A percentile compares a stretch with the other conserved stretches of the same genome.
Conservation (phyloP, 73 alveolate species). For the Paramecium tetraurelia region DNA sequence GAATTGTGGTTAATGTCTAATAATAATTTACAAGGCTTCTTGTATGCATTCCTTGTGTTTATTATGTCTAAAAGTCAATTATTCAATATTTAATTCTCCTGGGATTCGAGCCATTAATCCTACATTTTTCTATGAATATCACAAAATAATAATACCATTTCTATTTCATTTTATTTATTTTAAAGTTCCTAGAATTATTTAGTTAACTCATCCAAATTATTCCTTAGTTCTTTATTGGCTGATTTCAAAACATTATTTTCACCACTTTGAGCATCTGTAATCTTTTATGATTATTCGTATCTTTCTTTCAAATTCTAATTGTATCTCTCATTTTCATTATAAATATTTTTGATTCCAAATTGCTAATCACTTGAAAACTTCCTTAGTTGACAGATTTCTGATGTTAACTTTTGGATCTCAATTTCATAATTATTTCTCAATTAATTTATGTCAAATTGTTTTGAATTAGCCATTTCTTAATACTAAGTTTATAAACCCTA, state of each 20-base stretch:
- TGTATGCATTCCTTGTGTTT: neutral
- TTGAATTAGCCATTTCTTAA: neutral
- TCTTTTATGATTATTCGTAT: neutral
- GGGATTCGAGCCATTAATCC: neutral
- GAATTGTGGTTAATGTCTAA: neutral
- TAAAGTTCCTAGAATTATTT: neutral
- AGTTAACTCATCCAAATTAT: neutral
- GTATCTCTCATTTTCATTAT: neutral
- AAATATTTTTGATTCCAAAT: neutral
- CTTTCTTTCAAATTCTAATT: neutral
- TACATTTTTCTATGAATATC: neutral
- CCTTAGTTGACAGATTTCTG: neutral
- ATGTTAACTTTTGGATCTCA: neutral
- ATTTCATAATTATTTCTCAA: neutral
- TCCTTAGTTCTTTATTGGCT: neutral
- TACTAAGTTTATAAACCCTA: neutral
- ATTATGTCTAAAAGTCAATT: neutral
- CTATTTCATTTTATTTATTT: neutral
- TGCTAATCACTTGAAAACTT: neutral
- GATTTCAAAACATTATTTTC: neutral
- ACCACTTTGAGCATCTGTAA: neutral
- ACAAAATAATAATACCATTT: neutral
- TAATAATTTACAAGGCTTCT: neutral
- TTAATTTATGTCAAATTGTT: neutral
- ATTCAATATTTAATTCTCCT: neutral